phyloP scores from a whole-genome alignment of 2,329 filamentous ascomycete genomes.

The Curvularia sp. region DNA sequence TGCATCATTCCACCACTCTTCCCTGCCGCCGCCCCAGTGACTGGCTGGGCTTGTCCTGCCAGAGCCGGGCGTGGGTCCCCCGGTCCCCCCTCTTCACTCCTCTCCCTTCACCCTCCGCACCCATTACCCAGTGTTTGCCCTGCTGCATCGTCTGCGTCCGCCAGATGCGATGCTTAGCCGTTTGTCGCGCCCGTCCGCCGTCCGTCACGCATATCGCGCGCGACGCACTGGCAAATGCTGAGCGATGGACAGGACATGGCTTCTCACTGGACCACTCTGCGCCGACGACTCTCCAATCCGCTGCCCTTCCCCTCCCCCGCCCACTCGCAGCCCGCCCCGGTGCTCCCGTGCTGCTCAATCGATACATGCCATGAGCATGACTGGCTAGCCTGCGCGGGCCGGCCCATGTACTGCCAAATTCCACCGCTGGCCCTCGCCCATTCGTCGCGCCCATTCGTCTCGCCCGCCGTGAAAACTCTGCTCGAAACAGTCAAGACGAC shows the following conservation, averaged over 20 bases:
- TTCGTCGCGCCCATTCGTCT: conserved; percentile 36
- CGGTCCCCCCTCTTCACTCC: too few species aligned
- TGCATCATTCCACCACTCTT: conserved; percentile 37
- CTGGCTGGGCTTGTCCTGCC: conserved; percentile 33
- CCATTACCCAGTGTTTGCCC: conserved; percentile 28
- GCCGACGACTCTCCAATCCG: too few species aligned
- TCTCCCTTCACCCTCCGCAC: too few species aligned
- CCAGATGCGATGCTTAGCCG: conserved; percentile 26
- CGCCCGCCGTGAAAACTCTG: conserved; percentile 34
- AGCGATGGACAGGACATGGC: too few species aligned
- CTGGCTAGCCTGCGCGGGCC: conserved; percentile 43
- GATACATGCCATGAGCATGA: conserved; percentile 22
- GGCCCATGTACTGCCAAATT: conserved; percentile 39
- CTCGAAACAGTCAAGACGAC: conserved; percentile 30
- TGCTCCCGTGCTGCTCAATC: conserved; percentile 27
- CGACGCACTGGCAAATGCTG: not conserved
- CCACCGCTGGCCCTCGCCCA: conserved; percentile 22
- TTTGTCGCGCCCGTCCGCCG: conserved; percentile 26
- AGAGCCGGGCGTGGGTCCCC: too few species aligned
- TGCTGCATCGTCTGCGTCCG: too few species aligned
- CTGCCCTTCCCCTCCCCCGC: conserved; percentile 5
- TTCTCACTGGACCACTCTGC: too few species aligned
- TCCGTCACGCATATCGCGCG: conserved; percentile 24
- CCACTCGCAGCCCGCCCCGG: conserved; percentile 10
- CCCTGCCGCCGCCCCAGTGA: conserved; percentile 20